Evolutionary conservation across 2,329 filamentous ascomycete species (phyloP).

Genomic region (Aspergillus persii): DNA sequence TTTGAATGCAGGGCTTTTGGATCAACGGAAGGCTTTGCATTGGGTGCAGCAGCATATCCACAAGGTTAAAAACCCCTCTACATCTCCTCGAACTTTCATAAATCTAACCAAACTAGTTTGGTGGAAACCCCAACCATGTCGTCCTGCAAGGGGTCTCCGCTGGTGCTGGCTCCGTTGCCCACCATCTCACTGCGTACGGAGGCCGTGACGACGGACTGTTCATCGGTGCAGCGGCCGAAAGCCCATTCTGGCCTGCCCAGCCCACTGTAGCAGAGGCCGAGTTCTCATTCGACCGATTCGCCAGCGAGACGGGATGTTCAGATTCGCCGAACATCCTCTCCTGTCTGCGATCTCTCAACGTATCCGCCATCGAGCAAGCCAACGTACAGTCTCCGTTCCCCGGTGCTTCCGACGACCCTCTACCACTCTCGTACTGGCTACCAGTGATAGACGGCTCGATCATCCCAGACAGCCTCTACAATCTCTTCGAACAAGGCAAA

Average conservation of each 20-base stretch:
- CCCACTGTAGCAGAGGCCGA: constrained; percentile 47
- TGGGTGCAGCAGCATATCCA: constrained; percentile 63
- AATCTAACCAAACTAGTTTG: constrained; percentile 45
- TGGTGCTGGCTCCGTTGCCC: constrained; percentile 58
- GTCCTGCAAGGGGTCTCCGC: constrained; percentile 63
- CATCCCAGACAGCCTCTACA: constrained; percentile 52
- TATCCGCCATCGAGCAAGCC: constrained; percentile 39
- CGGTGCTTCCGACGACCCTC: constrained; percentile 27
- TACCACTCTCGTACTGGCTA: constrained; percentile 54
- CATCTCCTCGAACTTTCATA: not conserved
- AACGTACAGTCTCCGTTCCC: constrained; percentile 46
- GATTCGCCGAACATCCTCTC: constrained; percentile 36
- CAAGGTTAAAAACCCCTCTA: constrained; percentile 8
- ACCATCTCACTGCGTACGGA: constrained; percentile 53
- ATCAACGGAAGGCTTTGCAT: constrained; percentile 59
- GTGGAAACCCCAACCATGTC: constrained; percentile 59
- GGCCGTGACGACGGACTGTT: constrained; percentile 49
- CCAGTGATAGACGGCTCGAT: constrained; percentile 57
- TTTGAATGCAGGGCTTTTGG: constrained; percentile 63
- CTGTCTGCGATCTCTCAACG: constrained; percentile 46
- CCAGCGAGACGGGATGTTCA: constrained; percentile 44
- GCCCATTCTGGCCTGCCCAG: constrained; percentile 49
- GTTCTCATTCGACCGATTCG: constrained; percentile 49
- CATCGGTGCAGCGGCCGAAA: constrained; percentile 49
- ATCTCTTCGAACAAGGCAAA: constrained; percentile 47